phyloP scores from a whole-genome alignment of 768 basidiomycete genomes.

The Lepiota subincarnata region DNA sequence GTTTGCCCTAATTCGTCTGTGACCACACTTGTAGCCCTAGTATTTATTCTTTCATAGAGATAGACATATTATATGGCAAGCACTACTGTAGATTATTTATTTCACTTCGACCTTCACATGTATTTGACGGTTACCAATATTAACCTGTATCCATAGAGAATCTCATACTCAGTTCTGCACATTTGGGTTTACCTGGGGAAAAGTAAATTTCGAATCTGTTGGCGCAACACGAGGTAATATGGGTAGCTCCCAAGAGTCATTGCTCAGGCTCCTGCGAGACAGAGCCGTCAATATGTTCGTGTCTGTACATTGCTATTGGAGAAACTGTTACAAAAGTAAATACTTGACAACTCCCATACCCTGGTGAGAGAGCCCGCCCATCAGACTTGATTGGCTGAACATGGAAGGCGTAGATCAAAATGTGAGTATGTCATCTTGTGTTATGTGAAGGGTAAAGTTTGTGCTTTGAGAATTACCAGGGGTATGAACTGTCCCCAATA shows the following conservation, averaged over 20 bases:
- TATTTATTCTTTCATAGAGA: too few relatives aligned
- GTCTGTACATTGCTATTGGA: background rate
- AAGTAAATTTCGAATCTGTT: too few relatives aligned
- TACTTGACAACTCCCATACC: background rate
- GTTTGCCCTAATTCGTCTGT: background rate
- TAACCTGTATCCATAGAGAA: too few relatives aligned
- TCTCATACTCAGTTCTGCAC: too few relatives aligned
- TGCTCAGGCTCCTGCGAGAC: too few relatives aligned
- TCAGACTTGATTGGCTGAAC: too few relatives aligned
- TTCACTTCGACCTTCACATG: slow-evolving; percentile 1
- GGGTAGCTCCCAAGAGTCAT: too few relatives aligned
- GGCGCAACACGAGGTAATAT: too few relatives aligned
- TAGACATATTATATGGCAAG: too few relatives aligned
- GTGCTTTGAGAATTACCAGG: slow-evolving; percentile 1
- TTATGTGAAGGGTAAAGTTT: slow-evolving; percentile 5
- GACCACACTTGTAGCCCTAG: slow-evolving; percentile 9
- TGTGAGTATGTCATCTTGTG: slow-evolving; percentile 5
- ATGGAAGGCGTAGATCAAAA: background rate
- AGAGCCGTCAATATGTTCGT: too few relatives aligned
- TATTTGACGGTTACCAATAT: background rate
- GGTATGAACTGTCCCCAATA: slow-evolving; percentile 4
- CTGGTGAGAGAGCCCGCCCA: background rate
- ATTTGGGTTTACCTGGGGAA: too few relatives aligned
- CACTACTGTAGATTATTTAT: too few relatives aligned
- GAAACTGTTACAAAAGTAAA: background rate